phyloP scores from a whole-genome alignment of 768 basidiomycete species.

The Hericium coralloides region DNA sequence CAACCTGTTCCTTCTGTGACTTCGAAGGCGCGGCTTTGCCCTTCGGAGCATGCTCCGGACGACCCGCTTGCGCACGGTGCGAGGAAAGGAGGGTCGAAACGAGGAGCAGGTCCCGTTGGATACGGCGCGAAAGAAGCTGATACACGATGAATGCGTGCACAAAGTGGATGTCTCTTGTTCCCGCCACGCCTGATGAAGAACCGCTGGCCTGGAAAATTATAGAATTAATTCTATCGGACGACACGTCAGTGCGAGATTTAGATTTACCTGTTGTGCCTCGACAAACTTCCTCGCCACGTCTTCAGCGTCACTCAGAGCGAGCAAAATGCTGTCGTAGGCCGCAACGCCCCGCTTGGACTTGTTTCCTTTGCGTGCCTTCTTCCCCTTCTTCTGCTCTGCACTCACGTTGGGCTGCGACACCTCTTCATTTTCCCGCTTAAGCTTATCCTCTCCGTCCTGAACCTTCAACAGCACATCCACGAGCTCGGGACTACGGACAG shows the following conservation, averaged over 20 bases:
- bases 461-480: conserved; percentile 81
- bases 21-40: conserved; percentile 15
- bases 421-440: conserved; percentile 31
- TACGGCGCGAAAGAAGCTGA: conserved; percentile 79
- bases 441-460: conserved; percentile 61
- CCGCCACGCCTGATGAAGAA: conserved; percentile 27
- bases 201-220: conserved; percentile 27
- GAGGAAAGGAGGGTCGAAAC: conserved; percentile 52
- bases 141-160: conserved; percentile 84
- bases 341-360: conserved; percentile 70
- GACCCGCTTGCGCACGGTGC: conserved; percentile 21
- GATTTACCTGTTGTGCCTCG: conserved; percentile 73
- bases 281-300: conserved; percentile 69
- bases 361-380: conserved; percentile 26
- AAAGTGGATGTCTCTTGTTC: conserved; percentile 68
- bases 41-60: conserved; percentile 12
- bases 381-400: conserved; percentile 27
- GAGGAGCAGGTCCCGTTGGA: conserved; percentile 81
- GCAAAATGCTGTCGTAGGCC: conserved; percentile 79
- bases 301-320: conserved; percentile 85
- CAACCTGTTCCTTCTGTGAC: conserved; percentile 40
- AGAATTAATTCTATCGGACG: background rate
- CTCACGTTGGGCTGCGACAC: conserved; percentile 11
- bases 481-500: conserved; percentile 84
- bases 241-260: background rate